Evolutionary conservation across 768 basidiomycete species (phyloP).

Genomic region (Dacryopinax primogenitus): DNA sequence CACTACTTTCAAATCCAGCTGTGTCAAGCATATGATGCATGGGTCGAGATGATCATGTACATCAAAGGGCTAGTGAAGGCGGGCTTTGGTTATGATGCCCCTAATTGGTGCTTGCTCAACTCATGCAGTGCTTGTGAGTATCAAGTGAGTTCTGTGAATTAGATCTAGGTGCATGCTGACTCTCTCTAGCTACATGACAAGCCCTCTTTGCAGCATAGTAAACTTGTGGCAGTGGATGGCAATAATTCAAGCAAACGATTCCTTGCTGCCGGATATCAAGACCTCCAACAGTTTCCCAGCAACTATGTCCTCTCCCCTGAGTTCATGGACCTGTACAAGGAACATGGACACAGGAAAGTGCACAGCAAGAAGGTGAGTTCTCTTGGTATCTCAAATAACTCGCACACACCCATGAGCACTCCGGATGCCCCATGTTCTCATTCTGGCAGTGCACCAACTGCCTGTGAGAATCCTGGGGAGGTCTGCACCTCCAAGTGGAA

Average conservation of each 20-base stretch:
- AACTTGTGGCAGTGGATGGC: constrained; percentile 26
- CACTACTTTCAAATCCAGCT: neutral
- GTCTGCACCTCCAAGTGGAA: neutral
- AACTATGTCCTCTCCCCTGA: neutral
- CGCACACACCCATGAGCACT: neutral
- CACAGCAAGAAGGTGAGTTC: too few relatives aligned
- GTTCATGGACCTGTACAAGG: neutral
- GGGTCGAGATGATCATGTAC: neutral
- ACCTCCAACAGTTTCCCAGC: neutral
- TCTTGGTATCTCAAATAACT: too few relatives aligned
- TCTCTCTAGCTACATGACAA: constrained; percentile 24
- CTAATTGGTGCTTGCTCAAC: neutral
- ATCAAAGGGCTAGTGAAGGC: neutral
- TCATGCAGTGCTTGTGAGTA: neutral
- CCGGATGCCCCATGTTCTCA: too few relatives aligned
- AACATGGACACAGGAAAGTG: too few relatives aligned
- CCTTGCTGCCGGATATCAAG: constrained; percentile 14
- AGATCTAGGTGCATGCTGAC: neutral
- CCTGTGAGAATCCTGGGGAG: too few relatives aligned
- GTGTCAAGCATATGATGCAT: neutral
- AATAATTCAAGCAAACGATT: constrained; percentile 29
- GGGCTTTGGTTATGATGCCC: neutral
- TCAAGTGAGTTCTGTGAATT: neutral
- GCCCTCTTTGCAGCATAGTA: constrained; percentile 19
- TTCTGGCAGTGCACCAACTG: too few relatives aligned